These are phyloP conservation scores for Clitopilus passeckerianus DNA, from an alignment of 768 basidiomycete species.

Conservation along the genomic window DNA sequence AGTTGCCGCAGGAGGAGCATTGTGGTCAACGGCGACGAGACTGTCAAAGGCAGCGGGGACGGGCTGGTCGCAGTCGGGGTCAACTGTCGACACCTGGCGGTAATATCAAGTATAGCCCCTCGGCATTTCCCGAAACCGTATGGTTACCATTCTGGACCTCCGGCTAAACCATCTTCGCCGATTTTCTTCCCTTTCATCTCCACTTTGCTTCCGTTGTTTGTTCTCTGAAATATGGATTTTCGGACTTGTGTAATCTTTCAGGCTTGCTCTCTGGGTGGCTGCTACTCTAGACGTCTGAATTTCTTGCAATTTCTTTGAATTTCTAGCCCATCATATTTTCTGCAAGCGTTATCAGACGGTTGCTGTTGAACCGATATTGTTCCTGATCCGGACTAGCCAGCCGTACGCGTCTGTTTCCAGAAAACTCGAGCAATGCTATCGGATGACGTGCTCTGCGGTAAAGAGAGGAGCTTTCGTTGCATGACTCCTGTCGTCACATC, in stretches of 20 bases:
- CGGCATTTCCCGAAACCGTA: not conserved
- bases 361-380: not conserved
- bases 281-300: not conserved
- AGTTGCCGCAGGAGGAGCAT: constrained; percentile 4
- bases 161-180: not conserved
- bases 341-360: not conserved
- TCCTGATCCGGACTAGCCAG: not conserved
- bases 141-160: not conserved
- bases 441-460: not conserved
- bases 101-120: constrained; percentile 1
- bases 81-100: not conserved
- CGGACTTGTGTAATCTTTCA: not conserved
- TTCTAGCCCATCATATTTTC: not conserved
- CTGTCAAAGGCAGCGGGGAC: not conserved
- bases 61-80: not conserved
- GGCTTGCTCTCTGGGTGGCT: not conserved
- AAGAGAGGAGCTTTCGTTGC: not conserved
- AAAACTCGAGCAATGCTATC: not conserved
- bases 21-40: constrained; percentile 1
- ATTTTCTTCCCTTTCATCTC: not conserved
- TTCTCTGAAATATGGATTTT: not conserved
- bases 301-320: not conserved
- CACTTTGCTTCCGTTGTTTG: not conserved
- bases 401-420: not conserved
- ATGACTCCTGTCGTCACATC: not conserved